Evolutionary conservation across 495 filamentous ascomycete species (phyloP).

Genomic region (Rhizodiscina lignyota): DNA sequence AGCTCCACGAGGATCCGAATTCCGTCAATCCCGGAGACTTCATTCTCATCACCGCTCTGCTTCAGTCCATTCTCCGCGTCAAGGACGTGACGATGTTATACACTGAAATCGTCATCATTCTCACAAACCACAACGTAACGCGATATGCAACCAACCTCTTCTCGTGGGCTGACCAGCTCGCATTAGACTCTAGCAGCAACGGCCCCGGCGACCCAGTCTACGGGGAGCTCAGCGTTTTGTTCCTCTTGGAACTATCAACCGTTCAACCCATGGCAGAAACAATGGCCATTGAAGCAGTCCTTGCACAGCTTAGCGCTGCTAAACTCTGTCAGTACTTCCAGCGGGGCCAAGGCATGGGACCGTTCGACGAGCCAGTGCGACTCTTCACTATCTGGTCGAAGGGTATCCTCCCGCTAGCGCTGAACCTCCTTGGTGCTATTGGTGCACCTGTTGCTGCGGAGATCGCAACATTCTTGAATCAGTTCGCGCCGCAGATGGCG

Average conservation of each 20-base stretch:
- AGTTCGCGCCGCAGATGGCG: conserved; percentile 57
- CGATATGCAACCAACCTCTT: conserved; percentile 75
- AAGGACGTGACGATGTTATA: conserved; percentile 43
- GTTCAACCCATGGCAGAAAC: conserved; percentile 75
- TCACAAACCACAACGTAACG: conserved; percentile 44
- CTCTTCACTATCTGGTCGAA: conserved; percentile 77
- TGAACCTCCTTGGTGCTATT: conserved; percentile 75
- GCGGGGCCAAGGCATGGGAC: conserved; percentile 48
- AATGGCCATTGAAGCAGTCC: conserved; percentile 67
- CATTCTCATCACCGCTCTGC: conserved; percentile 71
- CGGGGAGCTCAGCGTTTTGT: conserved; percentile 71
- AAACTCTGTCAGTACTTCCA: conserved; percentile 55
- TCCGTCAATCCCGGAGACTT: conserved; percentile 49
- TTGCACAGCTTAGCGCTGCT: conserved; percentile 61
- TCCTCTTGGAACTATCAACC: conserved; percentile 73
- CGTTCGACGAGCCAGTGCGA: conserved; percentile 43
- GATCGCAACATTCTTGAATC: conserved; percentile 69
- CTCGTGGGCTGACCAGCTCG: conserved; percentile 78
- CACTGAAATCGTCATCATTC: conserved; percentile 43
- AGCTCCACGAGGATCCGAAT: conserved; percentile 44
- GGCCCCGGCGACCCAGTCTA: conserved; percentile 93
- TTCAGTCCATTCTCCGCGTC: conserved; percentile 67
- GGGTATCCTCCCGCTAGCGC: conserved; percentile 72
- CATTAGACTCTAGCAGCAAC: too few species aligned
- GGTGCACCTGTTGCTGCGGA: conserved; percentile 62